These are phyloP conservation scores for Henckelia pumila DNA, from an alignment of 257 asterid genomes.

Conservation along the genomic window DNA sequence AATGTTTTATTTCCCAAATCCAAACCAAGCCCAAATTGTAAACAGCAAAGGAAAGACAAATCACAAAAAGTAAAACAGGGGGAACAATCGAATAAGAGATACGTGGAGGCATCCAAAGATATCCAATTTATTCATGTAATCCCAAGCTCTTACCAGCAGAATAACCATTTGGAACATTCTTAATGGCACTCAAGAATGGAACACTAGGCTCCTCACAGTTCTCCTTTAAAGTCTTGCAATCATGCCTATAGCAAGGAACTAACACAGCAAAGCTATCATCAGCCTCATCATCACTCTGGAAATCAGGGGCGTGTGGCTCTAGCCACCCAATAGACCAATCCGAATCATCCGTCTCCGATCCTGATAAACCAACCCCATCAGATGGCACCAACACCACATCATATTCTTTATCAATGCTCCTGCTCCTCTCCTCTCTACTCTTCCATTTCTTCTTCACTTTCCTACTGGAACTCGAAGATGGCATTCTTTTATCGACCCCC, in stretches of 20 bases:
- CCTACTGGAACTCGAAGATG: conserved; percentile 51
- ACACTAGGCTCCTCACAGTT: conserved; percentile 38
- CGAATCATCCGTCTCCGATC: conserved; percentile 85
- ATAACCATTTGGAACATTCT: conserved; percentile 48
- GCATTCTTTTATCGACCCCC: conserved; percentile 42
- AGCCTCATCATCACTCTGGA: conserved; percentile 69
- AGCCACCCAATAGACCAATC: conserved; percentile 99
- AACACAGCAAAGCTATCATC: conserved; percentile 86
- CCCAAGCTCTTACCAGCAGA: conserved; percentile 54
- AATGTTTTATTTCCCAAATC: conserved; percentile 4
- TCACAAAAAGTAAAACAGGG: conserved; percentile 1
- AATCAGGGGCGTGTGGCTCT: conserved; percentile 83
- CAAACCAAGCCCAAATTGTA: background rate
- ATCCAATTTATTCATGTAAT: conserved; percentile 17
- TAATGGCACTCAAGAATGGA: conserved; percentile 49
- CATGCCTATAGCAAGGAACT: conserved; percentile 89
- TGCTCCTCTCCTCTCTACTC: conserved; percentile 75
- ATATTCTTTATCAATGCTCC: conserved; percentile 64
- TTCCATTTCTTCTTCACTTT: conserved; percentile 75
- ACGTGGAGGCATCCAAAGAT: conserved; percentile 3
- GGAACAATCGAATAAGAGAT: background rate
- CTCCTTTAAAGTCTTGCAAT: conserved; percentile 34
- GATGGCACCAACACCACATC: conserved; percentile 88
- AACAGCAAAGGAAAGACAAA: background rate
- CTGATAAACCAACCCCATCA: conserved; percentile 83